Conservation (phyloP, 495 filamentous ascomycete genomes). For the Amniculicola lignicola region DNA sequence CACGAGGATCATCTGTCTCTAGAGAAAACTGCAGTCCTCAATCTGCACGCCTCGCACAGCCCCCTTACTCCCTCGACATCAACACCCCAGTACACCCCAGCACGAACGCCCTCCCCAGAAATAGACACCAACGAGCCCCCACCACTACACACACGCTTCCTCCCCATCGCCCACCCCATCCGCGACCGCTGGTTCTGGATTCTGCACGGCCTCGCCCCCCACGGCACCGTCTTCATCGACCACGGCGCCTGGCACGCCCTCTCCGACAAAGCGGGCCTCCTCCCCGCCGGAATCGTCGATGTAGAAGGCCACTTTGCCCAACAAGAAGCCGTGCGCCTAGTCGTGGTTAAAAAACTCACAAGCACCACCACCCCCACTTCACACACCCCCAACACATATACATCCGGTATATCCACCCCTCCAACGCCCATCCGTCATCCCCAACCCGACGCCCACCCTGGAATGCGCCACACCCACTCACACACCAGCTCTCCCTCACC, state of each 20-base stretch:
- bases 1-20: constrained; percentile 15
- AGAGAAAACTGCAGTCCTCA: constrained; percentile 23
- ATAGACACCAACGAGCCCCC: constrained; percentile 46
- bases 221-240: constrained; percentile 91
- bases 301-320: constrained; percentile 84
- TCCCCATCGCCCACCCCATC: constrained; percentile 81
- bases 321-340: constrained; percentile 83
- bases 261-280: constrained; percentile 74
- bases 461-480: constrained; percentile 3
- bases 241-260: constrained; percentile 79
- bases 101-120: constrained; percentile 26
- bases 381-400: constrained; percentile 29
- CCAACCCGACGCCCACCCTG: not conserved
- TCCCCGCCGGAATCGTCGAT: constrained; percentile 86
- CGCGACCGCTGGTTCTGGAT: constrained; percentile 96
- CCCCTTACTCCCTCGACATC: constrained; percentile 12
- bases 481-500: not conserved
- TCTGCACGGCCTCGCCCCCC: constrained; percentile 86
- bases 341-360: constrained; percentile 62
- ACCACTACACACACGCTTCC: constrained; percentile 88
- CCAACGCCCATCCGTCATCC: constrained; percentile 20
- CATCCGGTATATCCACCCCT: constrained; percentile 42
- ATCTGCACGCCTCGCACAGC: constrained; percentile 5
- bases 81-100: constrained; percentile 17
- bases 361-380: not conserved